These are phyloP conservation scores for Eutrema yunnanense DNA, from an alignment of 345 rosid species.

Conservation along the genomic window DNA sequence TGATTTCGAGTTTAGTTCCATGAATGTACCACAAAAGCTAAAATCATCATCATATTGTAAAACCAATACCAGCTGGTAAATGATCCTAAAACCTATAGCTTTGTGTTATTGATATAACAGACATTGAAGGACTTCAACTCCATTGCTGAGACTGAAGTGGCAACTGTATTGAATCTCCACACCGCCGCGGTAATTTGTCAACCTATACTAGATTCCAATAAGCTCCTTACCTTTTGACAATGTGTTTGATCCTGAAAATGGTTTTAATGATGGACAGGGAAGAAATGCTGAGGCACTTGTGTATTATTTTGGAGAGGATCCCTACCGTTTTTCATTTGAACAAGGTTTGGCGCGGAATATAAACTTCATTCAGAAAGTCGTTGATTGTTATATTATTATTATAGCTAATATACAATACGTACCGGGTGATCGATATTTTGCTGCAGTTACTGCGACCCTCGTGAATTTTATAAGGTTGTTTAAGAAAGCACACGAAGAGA, in stretches of 20 bases:
- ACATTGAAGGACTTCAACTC: constrained; percentile 66
- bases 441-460: constrained; percentile 81
- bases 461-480: constrained; percentile 76
- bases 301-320: constrained; percentile 91
- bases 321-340: constrained; percentile 81
- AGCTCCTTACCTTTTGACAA: constrained; percentile 6
- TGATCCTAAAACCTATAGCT: background rate
- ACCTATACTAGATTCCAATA: constrained; percentile 1
- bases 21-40: background rate
- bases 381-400: background rate
- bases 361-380: background rate
- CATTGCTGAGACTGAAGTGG: constrained; percentile 70
- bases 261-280: constrained; percentile 50
- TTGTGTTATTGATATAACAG: constrained; percentile 33
- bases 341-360: constrained; percentile 54
- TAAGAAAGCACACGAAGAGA: constrained; percentile 91
- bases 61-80: background rate
- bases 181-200: constrained; percentile 60
- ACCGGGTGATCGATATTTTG: background rate
- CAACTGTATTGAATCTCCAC: constrained; percentile 56
- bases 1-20: constrained; percentile 5
- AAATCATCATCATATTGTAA: background rate
- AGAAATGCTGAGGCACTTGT: constrained; percentile 94
- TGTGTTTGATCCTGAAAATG: background rate
- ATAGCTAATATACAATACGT: constrained; percentile 7